phyloP scores from a whole-genome alignment of 805 yeast species.

The Yarrowia sp. region DNA sequence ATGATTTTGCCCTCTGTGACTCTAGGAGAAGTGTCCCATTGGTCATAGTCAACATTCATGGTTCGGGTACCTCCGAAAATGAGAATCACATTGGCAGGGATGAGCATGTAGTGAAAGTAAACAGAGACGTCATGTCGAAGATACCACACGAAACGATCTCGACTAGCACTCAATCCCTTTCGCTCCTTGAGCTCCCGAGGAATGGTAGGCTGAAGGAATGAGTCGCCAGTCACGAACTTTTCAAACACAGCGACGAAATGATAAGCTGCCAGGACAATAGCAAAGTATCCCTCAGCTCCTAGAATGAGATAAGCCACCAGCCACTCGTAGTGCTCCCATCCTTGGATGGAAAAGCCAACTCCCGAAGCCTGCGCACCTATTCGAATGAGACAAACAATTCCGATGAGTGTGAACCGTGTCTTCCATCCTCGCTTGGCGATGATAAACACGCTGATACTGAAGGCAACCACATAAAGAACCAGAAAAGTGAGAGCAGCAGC shows the following conservation, averaged over 20 bases:
- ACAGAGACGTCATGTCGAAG: slow-evolving; percentile 12
- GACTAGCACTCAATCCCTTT: background rate
- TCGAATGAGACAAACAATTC: slow-evolving; percentile 14
- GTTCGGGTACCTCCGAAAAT: slow-evolving; percentile 21
- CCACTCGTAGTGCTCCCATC: slow-evolving; percentile 19
- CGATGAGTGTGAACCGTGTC: slow-evolving; percentile 11
- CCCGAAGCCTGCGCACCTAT: slow-evolving; percentile 12
- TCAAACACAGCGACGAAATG: slow-evolving; percentile 23
- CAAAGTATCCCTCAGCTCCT: slow-evolving; percentile 25
- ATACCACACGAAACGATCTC: background rate
- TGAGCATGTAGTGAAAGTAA: slow-evolving; percentile 32
- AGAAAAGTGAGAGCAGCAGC: slow-evolving; percentile 27
- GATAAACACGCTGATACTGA: background rate
- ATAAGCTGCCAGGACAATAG: slow-evolving; percentile 13
- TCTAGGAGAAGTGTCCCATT: slow-evolving; percentile 8
- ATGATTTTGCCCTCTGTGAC: slow-evolving; percentile 11
- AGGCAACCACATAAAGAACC: background rate
- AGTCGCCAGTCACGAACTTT: slow-evolving; percentile 7
- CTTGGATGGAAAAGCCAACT: slow-evolving; percentile 11
- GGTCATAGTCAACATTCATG: background rate
- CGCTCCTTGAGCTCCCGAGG: slow-evolving; percentile 10
- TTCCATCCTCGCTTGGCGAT: background rate
- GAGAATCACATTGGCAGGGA: slow-evolving; percentile 27
- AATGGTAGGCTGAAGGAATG: slow-evolving; percentile 8
- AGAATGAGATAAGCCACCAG: slow-evolving; percentile 14